Evolutionary conservation across 1,139 yeast genomes (phyloP), one percentile per base, ranked within the genome.

Genomic region (Ogataea hybrid): DNA sequence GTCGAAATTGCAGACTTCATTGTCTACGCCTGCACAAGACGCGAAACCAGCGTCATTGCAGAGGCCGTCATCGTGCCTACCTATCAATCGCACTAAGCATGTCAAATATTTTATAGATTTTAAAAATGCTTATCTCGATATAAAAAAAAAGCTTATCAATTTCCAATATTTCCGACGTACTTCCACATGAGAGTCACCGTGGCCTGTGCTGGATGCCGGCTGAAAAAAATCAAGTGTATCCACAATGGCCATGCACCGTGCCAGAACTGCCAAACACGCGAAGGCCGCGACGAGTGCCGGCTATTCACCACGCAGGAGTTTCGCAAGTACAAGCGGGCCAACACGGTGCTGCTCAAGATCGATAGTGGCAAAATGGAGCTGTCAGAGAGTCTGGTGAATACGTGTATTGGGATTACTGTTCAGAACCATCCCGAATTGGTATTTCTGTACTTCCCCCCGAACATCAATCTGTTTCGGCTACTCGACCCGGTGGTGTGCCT

Each of bases 1-100:
- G 81, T 75, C 37, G 96, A 88, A 56, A 79, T 88, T 57, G 95
- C 96, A 8, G 96, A 88, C 56, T 61, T 83, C 50, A 84, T 87
- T 54, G 83, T 81, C 2, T 88, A 84, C 57, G 79, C 82, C 4
- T 70, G 78, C 18, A 69, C 94, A 1, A 78, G 95, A 67, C 79
- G 79, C 52, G 74, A 73, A 49, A 85, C 85, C 61, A 79, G 87
- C 0, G 95, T 85, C 7, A 68, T 87, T 58, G 95, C 95, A 8
- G 92, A 86, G 56, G 68, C 86, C 5, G 68, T 86, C 59, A 79
- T 87, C 8, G 83, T 85, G 68, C 84, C 95, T 12, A 75, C 79
- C 31, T 80, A 82, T 63, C 96, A 87, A 65, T 94, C 36, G 20
- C 11, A 11, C 9, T 7, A 1, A 16, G 18, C 18, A 25, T 15